A percentile compares a stretch with the other conserved stretches of the same genome.
These are phyloP conservation scores for Sarcocystis neurona DNA, from an alignment of 169 alveolate genomes.

Conservation along the genomic window DNA sequence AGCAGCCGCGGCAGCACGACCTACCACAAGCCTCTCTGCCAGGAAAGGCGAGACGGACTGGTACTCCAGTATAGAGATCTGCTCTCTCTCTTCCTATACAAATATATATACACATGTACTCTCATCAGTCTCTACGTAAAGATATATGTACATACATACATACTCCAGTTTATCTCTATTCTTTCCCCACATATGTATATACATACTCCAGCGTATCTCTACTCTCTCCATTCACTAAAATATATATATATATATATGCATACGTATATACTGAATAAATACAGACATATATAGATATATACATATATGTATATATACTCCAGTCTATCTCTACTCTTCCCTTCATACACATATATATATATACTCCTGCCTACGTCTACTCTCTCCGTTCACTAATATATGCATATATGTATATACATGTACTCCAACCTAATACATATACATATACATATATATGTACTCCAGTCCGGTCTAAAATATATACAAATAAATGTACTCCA, in stretches of 20 bases:
- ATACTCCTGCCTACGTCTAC: not conserved
- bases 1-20: too few relatives aligned
- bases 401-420: not conserved
- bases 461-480: not conserved
- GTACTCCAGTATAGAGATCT: too few relatives aligned
- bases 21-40: too few relatives aligned
- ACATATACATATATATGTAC: not conserved
- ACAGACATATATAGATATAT: not conserved
- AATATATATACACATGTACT: too few relatives aligned
- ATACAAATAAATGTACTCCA: not conserved
- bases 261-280: not conserved
- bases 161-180: too few relatives aligned
- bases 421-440: too few relatives aligned
- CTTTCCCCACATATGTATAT: not conserved
- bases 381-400: not conserved
- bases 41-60: too few relatives aligned
- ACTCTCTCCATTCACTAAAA: not conserved
- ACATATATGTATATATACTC: not conserved
- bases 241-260: not conserved
- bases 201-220: too few relatives aligned
- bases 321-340: not conserved
- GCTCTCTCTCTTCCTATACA: too few relatives aligned
- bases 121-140: too few relatives aligned
- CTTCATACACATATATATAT: not conserved
- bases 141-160: too few relatives aligned